These are phyloP conservation scores for Penicillium pancosmium DNA, from an alignment of 495 filamentous ascomycete genomes.

Conservation along the genomic window DNA sequence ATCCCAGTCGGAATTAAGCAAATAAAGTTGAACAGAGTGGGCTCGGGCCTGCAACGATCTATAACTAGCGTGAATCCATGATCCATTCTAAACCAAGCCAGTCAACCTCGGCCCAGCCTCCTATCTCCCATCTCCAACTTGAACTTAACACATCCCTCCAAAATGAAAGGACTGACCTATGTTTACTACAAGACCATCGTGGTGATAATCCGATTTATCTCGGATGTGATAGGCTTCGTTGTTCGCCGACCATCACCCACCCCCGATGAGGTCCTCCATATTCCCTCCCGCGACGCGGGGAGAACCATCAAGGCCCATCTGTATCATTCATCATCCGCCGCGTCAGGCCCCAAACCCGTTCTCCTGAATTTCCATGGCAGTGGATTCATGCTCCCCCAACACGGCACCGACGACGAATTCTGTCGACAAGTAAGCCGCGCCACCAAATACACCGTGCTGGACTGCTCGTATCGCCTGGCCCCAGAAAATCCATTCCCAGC, in stretches of 20 bases:
- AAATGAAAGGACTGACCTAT: background rate
- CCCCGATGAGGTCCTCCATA: slow-evolving; percentile 40
- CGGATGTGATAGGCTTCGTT: background rate
- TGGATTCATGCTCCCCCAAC: slow-evolving; percentile 44
- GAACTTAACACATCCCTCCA: background rate
- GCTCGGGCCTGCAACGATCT: slow-evolving; percentile 1
- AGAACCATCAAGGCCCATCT: slow-evolving; percentile 50
- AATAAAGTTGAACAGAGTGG: background rate
- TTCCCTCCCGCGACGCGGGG: slow-evolving; percentile 44
- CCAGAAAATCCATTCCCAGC: slow-evolving; percentile 79
- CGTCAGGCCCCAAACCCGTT: slow-evolving; percentile 35
- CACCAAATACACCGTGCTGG: slow-evolving; percentile 44
- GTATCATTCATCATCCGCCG: slow-evolving; percentile 36
- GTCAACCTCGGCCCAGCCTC: slow-evolving; percentile 1
- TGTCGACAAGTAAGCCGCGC: slow-evolving; percentile 39
- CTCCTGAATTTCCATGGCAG: slow-evolving; percentile 51
- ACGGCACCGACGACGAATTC: slow-evolving; percentile 47
- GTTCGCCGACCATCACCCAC: slow-evolving; percentile 5
- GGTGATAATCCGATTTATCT: background rate
- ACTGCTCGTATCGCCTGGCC: slow-evolving; percentile 74
- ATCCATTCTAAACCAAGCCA: background rate
- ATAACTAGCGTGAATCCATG: slow-evolving; percentile 4
- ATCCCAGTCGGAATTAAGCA: background rate
- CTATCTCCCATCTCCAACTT: background rate
- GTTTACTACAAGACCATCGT: background rate